Base-by-base conservation (phyloP, 2,329 filamentous ascomycete genomes). In the Cladosporium colombiae region DNA sequence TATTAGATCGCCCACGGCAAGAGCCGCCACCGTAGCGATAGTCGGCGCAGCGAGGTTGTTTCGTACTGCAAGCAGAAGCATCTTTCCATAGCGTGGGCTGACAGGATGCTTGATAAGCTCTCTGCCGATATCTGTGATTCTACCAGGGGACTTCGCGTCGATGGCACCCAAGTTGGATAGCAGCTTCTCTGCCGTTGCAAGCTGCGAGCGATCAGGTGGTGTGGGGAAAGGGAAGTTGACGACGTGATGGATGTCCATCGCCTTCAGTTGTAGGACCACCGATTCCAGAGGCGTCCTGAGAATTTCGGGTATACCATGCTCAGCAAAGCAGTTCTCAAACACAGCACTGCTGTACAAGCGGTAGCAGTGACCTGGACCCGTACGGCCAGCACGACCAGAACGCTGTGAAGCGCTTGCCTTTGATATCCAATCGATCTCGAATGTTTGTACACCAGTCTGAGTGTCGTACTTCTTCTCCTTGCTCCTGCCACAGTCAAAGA, bases 221-320 rank as follows among this genome's bases (percentile, higher is more conserved):
- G 94, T 98, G 4, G 95, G 95, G 76, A 98, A 99, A 0, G 96
- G 95, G 76, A 99, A 99, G 78, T 95, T 96, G 75, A 92, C 86
- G 8, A 99, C 90, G 65, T 93, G 89, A 67, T 94, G 91, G 35
- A 97, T 86, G 64, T 93, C 91, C 91, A 99, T 97, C 60, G 90
- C 88, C 81, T 98, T 99, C 72, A 99, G 87, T 77, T 97, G 93
- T 44, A 99, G 82, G 1, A 98, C 93, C 3, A 98, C 79, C 35
- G 79, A 92, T 78, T 99, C 95, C 31, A 98, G 92, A 0, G 95
- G 94, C 79, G 95, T 96, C 27, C 93, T 87, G 57, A 96, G 80
- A 46, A 99, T 89, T 78, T 99, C 95, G 0, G 95, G 94, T 27
- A 93, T 89, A 0, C 91, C 88, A 73, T 96, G 96, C 69, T 94